phyloP scores from a whole-genome alignment of 495 filamentous ascomycete genomes.

The Aspergillus indologenus region DNA sequence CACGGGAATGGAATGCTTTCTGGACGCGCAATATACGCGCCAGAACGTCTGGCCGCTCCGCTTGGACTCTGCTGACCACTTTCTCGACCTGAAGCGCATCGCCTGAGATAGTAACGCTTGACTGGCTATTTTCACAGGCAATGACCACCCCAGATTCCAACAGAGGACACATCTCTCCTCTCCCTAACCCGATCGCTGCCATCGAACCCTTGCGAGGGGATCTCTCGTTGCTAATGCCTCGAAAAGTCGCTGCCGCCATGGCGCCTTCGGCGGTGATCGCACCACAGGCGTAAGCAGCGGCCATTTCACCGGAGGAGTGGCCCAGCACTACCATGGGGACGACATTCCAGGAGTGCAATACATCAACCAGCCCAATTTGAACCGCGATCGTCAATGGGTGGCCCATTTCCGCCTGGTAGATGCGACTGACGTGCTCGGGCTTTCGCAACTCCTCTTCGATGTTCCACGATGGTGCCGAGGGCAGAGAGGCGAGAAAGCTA shows the following conservation, averaged over 20 bases:
- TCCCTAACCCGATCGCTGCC: slow-evolving; percentile 36
- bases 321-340: slow-evolving; percentile 15
- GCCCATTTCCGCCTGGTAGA: slow-evolving; percentile 11
- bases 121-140: slow-evolving; percentile 21
- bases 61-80: slow-evolving; percentile 12
- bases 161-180: slow-evolving; percentile 13
- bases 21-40: no score
- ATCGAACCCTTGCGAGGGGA: slow-evolving; percentile 16
- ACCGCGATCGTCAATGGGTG: slow-evolving; percentile 34
- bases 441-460: not conserved
- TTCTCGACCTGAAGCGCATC: not conserved
- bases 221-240: not conserved
- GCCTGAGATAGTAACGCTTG: slow-evolving; percentile 27
- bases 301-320: slow-evolving; percentile 25
- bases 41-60: no score
- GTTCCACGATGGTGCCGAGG: no score
- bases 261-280: slow-evolving; percentile 7
- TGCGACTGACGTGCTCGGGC: not conserved
- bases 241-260: slow-evolving; percentile 10
- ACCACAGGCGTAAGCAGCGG: slow-evolving; percentile 19
- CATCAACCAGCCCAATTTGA: slow-evolving; percentile 14
- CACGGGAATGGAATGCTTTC: no score
- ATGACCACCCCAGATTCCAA: slow-evolving; percentile 5
- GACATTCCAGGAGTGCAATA: slow-evolving; percentile 14
- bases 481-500: no score